Conservation (phyloP, 2,329 filamentous ascomycete genomes). For the Fusarium sp. region DNA sequence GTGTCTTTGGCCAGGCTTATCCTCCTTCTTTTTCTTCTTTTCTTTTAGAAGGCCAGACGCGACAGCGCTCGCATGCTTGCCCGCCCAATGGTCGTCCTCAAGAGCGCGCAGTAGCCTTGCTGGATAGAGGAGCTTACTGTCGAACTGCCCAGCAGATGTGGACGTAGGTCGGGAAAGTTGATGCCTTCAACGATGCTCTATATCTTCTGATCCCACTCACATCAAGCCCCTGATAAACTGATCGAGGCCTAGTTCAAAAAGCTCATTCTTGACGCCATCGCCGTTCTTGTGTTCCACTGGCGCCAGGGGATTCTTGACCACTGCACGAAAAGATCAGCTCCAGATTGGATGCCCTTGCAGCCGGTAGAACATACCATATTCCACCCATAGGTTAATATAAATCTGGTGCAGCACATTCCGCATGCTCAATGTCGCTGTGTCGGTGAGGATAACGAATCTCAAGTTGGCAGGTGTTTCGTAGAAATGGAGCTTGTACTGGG, state of each 20-base stretch:
- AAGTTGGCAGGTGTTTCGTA: conserved; percentile 97
- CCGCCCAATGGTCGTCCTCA: neutral
- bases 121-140: neutral
- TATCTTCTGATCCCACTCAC: conserved; percentile 53
- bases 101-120: neutral
- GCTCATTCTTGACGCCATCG: conserved; percentile 77
- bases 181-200: conserved; percentile 22
- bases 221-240: conserved; percentile 79
- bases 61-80: neutral
- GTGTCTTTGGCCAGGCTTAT: neutral
- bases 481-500: conserved; percentile 97
- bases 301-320: conserved; percentile 78
- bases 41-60: neutral
- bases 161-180: neutral
- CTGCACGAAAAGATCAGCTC: conserved; percentile 53
- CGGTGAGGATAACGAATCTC: conserved; percentile 97
- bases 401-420: conserved; percentile 96
- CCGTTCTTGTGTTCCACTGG: conserved; percentile 78
- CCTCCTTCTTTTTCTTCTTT: neutral
- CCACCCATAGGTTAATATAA: conserved; percentile 97
- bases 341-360: neutral
- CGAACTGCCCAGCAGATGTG: neutral
- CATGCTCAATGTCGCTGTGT: conserved; percentile 90
- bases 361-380: conserved; percentile 79
- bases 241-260: conserved; percentile 80